Conservation (phyloP, 2,329 filamentous ascomycete genomes). For the Rachicladosporium sp. region DNA sequence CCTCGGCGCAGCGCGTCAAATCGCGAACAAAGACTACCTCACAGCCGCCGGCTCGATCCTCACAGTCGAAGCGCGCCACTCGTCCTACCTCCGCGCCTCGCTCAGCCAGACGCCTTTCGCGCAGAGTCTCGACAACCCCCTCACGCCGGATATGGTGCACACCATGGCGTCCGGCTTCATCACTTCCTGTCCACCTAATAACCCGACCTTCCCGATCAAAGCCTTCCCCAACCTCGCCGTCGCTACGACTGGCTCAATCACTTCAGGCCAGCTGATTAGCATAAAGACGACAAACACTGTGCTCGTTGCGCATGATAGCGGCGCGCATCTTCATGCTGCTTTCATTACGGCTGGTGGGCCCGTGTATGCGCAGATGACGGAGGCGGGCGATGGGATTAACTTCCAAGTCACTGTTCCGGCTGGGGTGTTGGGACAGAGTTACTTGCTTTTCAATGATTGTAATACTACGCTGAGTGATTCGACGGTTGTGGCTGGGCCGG, state of each 20-base stretch:
- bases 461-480: conserved; percentile 10
- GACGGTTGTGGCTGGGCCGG: conserved; percentile 13
- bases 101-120: conserved; percentile 41
- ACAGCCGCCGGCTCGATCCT: conserved; percentile 51
- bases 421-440: conserved; percentile 13
- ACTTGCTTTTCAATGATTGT: conserved; percentile 13
- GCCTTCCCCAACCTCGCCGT: conserved; percentile 19
- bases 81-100: conserved; percentile 39
- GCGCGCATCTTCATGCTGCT: conserved; percentile 10
- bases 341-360: conserved; percentile 11
- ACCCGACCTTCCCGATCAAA: conserved; percentile 46
- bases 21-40: conserved; percentile 46
- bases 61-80: conserved; percentile 53
- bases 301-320: conserved; percentile 4
- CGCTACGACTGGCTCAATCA: conserved; percentile 8
- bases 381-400: conserved; percentile 7
- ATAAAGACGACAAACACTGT: conserved; percentile 8
- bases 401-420: conserved; percentile 13
- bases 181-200: conserved; percentile 41
- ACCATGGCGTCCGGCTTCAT: conserved; percentile 52
- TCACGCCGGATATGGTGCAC: conserved; percentile 48
- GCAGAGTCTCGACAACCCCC: conserved; percentile 47
- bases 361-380: conserved; percentile 9
- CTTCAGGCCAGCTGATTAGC: conserved; percentile 6
- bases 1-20: conserved; percentile 49